Base-by-base conservation (phyloP, 2,329 filamentous ascomycete species). In the Beauveria australis region DNA sequence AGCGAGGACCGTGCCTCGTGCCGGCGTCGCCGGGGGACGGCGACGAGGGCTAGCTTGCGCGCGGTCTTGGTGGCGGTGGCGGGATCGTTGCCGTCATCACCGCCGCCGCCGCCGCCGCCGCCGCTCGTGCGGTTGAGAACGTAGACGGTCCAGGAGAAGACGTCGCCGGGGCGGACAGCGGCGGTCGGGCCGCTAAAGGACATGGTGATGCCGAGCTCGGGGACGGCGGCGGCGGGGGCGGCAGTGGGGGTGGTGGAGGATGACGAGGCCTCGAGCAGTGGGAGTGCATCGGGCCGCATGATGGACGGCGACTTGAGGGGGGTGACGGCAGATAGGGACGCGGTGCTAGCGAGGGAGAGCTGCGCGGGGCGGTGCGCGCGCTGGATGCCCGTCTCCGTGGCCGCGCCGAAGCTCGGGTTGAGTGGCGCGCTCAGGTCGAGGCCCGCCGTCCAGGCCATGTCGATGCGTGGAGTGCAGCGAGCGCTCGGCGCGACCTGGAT, bases 141-240 rank as follows among this genome's bases (percentile, higher is more conserved):
- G 68, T 91, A 89, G 18, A 92, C 80, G 40, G 81, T 82, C 86
- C 90, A 91, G 46, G 78, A 76, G 70, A 94, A 92, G 54, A 85
- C 78, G 51, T 89, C 80, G 43, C 88, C 88, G 0, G 85, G 81
- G 61, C 77, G 79, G 26, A 90, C 78, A 58, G 80, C 77, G 24
- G 73, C 68, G 14, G 72, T 63, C 40, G 88, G 88, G 0, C 82
- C 85, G 6, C 81, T 83, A 68, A 94, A 87, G 46, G 88, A 91
- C 75, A 93, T 85, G 41, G 87, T 90, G 61, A 93, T 82, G 62
- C 88, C 89, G 55, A 89, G 83, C 62, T 88, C 81, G 3, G 81
- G 80, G 44, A 84, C 70, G 54, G 83, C 80, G 41, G 72, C 73
- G 64, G 73, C 75, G 46, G 28, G 16, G 60, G 71, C 71, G 52